A percentile compares a stretch with the other conserved stretches of the same genome.
Conservation (phyloP, 345 rosid genomes). For the Aquilaria malaccensis region DNA sequence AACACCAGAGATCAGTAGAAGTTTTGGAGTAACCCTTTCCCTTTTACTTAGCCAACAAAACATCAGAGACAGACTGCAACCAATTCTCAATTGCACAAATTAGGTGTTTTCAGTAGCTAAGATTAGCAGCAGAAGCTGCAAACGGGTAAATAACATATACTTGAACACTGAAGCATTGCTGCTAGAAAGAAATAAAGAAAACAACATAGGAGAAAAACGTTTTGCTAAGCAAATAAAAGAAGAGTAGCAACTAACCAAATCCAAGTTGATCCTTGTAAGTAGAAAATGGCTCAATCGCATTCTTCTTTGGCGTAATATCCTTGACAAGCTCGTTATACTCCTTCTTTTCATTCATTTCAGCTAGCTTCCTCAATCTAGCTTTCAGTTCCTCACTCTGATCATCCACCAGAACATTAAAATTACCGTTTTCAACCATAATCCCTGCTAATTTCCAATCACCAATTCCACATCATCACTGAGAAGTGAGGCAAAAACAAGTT, state of each 20-base stretch:
- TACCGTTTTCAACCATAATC: not conserved
- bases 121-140: too few species aligned
- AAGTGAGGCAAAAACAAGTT: not conserved
- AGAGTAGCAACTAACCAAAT: conserved; percentile 43
- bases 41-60: too few species aligned
- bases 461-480: too few species aligned
- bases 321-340: conserved; percentile 81
- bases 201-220: not conserved
- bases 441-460: too few species aligned
- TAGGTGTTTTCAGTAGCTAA: too few species aligned
- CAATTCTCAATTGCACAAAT: too few species aligned
- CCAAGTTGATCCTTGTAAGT: conserved; percentile 97
- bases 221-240: not conserved
- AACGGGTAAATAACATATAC: too few species aligned
- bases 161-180: too few species aligned
- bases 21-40: too few species aligned
- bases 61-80: too few species aligned
- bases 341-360: conserved; percentile 72
- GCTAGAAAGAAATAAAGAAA: not conserved
- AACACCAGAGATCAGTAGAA: too few species aligned
- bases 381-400: conserved; percentile 68
- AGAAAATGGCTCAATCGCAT: conserved; percentile 72
- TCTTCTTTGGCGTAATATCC: conserved; percentile 65
- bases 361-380: conserved; percentile 57
- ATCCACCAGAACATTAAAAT: not conserved